These are phyloP conservation scores for Penicillium manginii DNA, from an alignment of 495 filamentous ascomycete genomes.

Conservation along the genomic window DNA sequence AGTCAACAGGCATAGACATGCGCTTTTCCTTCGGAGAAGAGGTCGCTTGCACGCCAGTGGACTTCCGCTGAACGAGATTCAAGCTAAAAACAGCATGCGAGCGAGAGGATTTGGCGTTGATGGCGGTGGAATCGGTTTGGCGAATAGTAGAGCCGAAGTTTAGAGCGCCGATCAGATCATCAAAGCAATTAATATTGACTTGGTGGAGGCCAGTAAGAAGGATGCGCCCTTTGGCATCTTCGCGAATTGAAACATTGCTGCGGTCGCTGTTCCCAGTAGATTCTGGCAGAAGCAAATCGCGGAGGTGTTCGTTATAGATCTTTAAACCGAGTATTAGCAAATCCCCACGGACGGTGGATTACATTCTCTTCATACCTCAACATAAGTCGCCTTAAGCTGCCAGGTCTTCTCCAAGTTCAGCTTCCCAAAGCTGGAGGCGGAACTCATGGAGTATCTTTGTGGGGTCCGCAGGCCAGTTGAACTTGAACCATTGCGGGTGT, in stretches of 20 bases:
- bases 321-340: slow-evolving; percentile 32
- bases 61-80: slow-evolving; percentile 88
- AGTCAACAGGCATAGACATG: slow-evolving; percentile 85
- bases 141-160: slow-evolving; percentile 93
- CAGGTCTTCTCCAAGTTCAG: slow-evolving; percentile 72
- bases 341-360: not conserved
- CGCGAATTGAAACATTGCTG: slow-evolving; percentile 77
- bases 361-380: slow-evolving; percentile 64
- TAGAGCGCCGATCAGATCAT: slow-evolving; percentile 85
- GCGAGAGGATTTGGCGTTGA: slow-evolving; percentile 98
- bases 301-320: slow-evolving; percentile 96
- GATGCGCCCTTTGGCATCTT: slow-evolving; percentile 95
- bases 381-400: slow-evolving; percentile 94
- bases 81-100: slow-evolving; percentile 98
- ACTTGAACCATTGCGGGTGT: slow-evolving; percentile 54
- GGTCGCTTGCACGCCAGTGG: slow-evolving; percentile 44
- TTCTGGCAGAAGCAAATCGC: slow-evolving; percentile 88
- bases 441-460: slow-evolving; percentile 73
- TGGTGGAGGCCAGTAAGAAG: slow-evolving; percentile 87
- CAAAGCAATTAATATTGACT: slow-evolving; percentile 87
- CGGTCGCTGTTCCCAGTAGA: slow-evolving; percentile 69
- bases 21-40: slow-evolving; percentile 74
- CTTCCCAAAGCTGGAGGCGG: slow-evolving; percentile 56
- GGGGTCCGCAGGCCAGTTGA: slow-evolving; percentile 83
- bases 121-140: slow-evolving; percentile 97